Percentiles rank a stretch among this genome's conserved stretches.
These are phyloP conservation scores for Podosphaera xanthii DNA, from an alignment of 2,329 filamentous ascomycete genomes.

Conservation along the genomic window DNA sequence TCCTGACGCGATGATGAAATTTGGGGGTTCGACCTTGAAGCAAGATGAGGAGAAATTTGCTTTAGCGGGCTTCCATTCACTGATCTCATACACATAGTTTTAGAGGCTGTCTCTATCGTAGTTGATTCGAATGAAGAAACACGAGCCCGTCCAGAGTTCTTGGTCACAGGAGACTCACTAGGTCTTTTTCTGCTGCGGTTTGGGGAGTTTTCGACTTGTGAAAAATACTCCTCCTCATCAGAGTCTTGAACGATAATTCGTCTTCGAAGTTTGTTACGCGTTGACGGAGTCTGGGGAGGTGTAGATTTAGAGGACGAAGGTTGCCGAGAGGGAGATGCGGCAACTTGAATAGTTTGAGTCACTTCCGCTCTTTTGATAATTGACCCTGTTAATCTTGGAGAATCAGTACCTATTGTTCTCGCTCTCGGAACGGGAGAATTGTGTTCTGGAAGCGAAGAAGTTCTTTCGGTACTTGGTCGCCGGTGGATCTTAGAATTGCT, in stretches of 20 bases:
- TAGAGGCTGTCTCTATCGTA: too few species aligned
- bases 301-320: constrained; percentile 2
- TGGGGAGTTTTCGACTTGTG: constrained; percentile 8
- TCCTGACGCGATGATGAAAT: constrained; percentile 5
- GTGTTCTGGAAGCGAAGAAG: too few species aligned
- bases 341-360: constrained; percentile 8
- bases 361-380: background rate
- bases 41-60: constrained; percentile 12
- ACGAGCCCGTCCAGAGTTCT: background rate
- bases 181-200: background rate
- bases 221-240: constrained; percentile 13
- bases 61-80: constrained; percentile 8
- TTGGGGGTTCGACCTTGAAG: constrained; percentile 8
- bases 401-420: too few species aligned
- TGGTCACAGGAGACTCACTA: background rate
- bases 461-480: too few species aligned
- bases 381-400: background rate
- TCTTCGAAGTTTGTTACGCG: constrained; percentile 3
- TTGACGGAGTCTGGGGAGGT: constrained; percentile 5
- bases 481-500: too few species aligned
- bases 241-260: constrained; percentile 13
- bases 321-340: constrained; percentile 8
- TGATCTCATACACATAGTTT: background rate
- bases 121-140: background rate
- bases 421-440: too few species aligned